Evolutionary conservation across 2,329 filamentous ascomycete species (phyloP).

Genomic region (Sporothrix brasiliensis): DNA sequence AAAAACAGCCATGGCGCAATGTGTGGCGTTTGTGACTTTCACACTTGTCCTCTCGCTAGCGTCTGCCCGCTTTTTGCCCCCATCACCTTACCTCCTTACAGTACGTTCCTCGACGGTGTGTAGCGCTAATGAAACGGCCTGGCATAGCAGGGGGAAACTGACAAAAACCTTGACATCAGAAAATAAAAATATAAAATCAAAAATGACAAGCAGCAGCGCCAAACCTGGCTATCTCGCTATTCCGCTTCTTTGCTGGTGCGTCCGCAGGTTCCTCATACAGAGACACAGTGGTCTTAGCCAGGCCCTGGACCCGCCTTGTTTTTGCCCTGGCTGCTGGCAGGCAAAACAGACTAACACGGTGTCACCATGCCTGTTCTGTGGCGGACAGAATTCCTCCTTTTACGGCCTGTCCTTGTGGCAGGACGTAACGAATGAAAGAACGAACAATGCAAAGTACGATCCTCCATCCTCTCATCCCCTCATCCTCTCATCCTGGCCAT

Average conservation of each 20-base stretch:
- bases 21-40: not conserved
- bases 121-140: conserved; percentile 28
- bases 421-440: not conserved
- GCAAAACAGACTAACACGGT: conserved; percentile 1
- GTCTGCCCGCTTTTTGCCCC: conserved; percentile 24
- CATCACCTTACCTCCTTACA: conserved; percentile 13
- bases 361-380: conserved; percentile 1
- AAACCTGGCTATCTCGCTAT: not conserved
- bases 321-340: not conserved
- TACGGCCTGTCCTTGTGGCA: not conserved
- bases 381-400: not conserved
- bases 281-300: not conserved
- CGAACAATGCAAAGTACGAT: not conserved
- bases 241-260: conserved; percentile 13
- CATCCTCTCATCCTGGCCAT: not conserved
- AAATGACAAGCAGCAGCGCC: not conserved
- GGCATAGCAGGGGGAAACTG: not conserved
- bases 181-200: not conserved
- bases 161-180: not conserved
- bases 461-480: too few species aligned
- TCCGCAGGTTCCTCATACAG: not conserved
- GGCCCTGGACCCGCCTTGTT: not conserved
- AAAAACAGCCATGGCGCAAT: not conserved
- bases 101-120: conserved; percentile 31
- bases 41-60: conserved; percentile 1